Percentiles rank a stretch among this genome's conserved stretches.
phyloP scores from a whole-genome alignment of 441 rosid species.

The Corymbia citriodora region DNA sequence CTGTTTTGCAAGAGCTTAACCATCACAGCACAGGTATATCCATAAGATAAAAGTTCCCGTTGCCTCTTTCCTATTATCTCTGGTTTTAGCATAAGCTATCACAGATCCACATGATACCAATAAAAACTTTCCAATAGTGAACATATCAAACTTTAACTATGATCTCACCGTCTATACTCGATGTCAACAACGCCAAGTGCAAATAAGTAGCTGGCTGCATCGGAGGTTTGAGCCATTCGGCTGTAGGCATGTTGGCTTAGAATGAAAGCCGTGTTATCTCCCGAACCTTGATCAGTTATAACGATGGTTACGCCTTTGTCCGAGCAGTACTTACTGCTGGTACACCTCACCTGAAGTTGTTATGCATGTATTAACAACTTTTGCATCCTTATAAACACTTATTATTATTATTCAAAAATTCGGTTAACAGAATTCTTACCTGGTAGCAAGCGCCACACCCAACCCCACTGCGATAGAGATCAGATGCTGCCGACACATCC shows the following conservation, averaged over 20 bases:
- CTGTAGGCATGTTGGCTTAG: constrained; percentile 47
- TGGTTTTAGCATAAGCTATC: neutral
- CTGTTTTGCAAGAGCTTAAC: neutral
- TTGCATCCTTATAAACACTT: neutral
- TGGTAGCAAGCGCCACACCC: constrained; percentile 85
- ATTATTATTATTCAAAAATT: neutral
- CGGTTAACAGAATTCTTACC: constrained; percentile 15
- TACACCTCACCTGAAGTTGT: constrained; percentile 48
- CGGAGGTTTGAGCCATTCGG: constrained; percentile 47
- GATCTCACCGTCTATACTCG: constrained; percentile 54
- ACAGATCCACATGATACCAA: neutral
- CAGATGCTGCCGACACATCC: constrained; percentile 60
- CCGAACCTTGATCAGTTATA: constrained; percentile 55
- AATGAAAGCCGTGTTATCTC: constrained; percentile 47
- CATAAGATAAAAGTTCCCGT: neutral
- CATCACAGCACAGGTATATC: neutral
- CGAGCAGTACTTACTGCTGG: constrained; percentile 36
- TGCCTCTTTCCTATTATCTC: neutral
- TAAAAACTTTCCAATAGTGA: neutral
- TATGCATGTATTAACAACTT: neutral
- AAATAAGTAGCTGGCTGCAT: constrained; percentile 35
- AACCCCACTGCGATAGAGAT: constrained; percentile 50
- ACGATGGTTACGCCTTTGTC: constrained; percentile 47
- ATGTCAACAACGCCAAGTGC: constrained; percentile 45
- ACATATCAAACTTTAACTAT: neutral